A percentile compares a stretch with the other conserved stretches of the same genome.
phyloP scores from a whole-genome alignment of 1,284 basidiomycete species.

The Microbotryum silenes-acaulis region DNA sequence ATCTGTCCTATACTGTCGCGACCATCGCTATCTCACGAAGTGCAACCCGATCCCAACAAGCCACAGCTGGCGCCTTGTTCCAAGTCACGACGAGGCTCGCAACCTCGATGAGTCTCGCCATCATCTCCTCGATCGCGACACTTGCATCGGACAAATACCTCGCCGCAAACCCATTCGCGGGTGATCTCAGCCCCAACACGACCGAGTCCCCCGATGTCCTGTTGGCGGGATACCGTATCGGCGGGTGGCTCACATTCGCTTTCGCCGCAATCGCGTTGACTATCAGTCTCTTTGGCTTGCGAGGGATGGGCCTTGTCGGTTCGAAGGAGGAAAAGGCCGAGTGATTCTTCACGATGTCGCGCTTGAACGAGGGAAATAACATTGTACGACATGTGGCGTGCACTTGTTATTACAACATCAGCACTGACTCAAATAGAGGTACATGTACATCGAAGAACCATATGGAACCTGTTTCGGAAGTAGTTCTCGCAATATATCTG shows the following conservation, averaged over 20 bases:
- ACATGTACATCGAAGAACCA: too few species aligned
- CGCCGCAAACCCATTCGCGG: not conserved
- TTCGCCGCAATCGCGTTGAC: not conserved
- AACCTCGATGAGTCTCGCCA: constrained; percentile 35
- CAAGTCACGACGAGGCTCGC: constrained; percentile 35
- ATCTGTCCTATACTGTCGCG: constrained; percentile 14
- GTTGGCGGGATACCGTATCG: constrained; percentile 5
- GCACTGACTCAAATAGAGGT: too few species aligned
- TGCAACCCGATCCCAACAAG: constrained; percentile 28
- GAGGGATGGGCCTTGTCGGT: constrained; percentile 5
- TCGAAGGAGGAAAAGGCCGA: constrained; percentile 4
- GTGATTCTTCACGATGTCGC: too few species aligned
- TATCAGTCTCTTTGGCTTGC: not conserved
- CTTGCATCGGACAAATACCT: constrained; percentile 11
- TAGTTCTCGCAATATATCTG: too few species aligned
- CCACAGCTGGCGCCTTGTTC: constrained; percentile 33
- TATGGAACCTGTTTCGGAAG: too few species aligned
- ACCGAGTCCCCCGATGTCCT: not conserved
- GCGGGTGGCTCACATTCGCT: not conserved
- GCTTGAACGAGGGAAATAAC: too few species aligned
- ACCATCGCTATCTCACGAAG: constrained; percentile 31
- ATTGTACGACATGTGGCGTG: too few species aligned
- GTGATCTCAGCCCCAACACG: not conserved
- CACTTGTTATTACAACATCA: too few species aligned
- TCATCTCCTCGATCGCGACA: constrained; percentile 34